Conservation (phyloP, 2,329 filamentous ascomycete genomes). For the Eurotiales sp. region DNA sequence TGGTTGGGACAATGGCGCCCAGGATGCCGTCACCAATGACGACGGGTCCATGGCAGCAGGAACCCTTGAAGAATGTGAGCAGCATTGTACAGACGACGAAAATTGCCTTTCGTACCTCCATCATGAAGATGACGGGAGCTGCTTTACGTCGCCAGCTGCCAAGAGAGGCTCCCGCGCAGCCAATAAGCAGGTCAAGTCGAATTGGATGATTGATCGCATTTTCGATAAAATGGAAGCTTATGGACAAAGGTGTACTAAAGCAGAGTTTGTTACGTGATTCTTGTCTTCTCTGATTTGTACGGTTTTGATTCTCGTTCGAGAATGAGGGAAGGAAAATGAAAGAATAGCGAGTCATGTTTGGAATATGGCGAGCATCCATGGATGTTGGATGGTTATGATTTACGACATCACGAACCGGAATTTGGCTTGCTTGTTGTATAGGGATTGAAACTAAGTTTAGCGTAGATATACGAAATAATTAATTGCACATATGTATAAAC, state of each 20-base stretch:
- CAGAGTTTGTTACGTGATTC: slow-evolving; percentile 1
- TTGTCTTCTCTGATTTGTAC: background rate
- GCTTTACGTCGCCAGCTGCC: slow-evolving; percentile 27
- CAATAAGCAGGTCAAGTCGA: slow-evolving; percentile 22
- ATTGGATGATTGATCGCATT: slow-evolving; percentile 29
- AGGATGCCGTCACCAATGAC: slow-evolving; percentile 23
- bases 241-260: slow-evolving; percentile 1
- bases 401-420: too few species aligned
- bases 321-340: too few species aligned
- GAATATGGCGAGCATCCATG: too few species aligned
- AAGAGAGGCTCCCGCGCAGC: slow-evolving; percentile 26
- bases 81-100: slow-evolving; percentile 22
- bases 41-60: slow-evolving; percentile 3
- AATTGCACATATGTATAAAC: too few species aligned
- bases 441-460: too few species aligned
- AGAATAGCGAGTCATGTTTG: too few species aligned
- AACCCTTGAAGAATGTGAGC: slow-evolving; percentile 29
- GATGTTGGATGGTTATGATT: too few species aligned
- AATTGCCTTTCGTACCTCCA: slow-evolving; percentile 28
- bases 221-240: background rate
- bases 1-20: slow-evolving; percentile 34
- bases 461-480: too few species aligned
- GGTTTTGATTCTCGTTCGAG: background rate
- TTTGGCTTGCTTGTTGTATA: too few species aligned
- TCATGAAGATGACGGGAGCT: slow-evolving; percentile 13